phyloP scores from a whole-genome alignment of 2,329 filamentous ascomycete species.

The Exophiala sp. region DNA sequence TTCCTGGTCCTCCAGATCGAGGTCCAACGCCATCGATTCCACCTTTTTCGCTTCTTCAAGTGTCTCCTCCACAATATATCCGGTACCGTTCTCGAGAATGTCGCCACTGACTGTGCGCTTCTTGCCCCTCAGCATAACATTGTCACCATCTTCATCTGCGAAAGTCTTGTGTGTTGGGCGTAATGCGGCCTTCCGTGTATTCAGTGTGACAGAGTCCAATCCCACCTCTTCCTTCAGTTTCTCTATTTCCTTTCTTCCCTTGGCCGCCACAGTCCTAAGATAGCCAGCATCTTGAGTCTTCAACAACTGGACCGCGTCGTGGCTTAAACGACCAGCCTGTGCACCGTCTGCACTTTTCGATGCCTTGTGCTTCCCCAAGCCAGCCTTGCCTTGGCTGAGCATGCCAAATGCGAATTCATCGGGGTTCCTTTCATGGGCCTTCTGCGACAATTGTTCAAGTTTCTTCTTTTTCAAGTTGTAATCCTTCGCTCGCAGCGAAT shows the following conservation, averaged over 20 bases:
- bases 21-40: background rate
- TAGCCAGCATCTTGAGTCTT: conserved; percentile 66
- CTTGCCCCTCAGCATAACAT: conserved; percentile 24
- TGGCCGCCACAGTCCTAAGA: conserved; percentile 56
- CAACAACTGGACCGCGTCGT: conserved; percentile 60
- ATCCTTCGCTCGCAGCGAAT: conserved; percentile 62
- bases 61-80: background rate
- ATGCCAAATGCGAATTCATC: conserved; percentile 67
- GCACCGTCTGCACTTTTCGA: conserved; percentile 43
- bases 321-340: conserved; percentile 37
- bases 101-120: conserved; percentile 26
- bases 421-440: conserved; percentile 59
- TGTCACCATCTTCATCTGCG: conserved; percentile 31
- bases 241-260: conserved; percentile 47
- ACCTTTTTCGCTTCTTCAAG: background rate
- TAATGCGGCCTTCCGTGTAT: conserved; percentile 10
- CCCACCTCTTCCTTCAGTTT: conserved; percentile 37
- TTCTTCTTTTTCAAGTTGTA: conserved; percentile 61
- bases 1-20: conserved; percentile 25
- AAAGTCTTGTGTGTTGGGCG: conserved; percentile 36
- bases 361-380: conserved; percentile 42
- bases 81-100: conserved; percentile 7
- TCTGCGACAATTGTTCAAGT: conserved; percentile 56
- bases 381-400: conserved; percentile 50
- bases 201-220: conserved; percentile 32